Base-by-base conservation (phyloP, 2,329 filamentous ascomycete species). In the Berkeleyomyces rouxiae region DNA sequence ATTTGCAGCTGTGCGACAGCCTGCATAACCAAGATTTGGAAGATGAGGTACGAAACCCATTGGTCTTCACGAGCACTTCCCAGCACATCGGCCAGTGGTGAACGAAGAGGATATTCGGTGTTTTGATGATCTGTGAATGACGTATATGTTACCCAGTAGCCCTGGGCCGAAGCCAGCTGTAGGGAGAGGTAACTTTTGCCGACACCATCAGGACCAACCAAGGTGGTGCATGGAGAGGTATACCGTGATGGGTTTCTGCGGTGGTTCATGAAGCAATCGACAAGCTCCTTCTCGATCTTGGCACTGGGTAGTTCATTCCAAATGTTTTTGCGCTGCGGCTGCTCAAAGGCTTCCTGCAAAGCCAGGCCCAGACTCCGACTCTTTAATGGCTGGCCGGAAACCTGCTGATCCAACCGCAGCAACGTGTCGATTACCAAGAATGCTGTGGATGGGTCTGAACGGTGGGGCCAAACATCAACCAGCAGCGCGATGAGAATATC, bases 11-110 rank as follows among this genome's bases (percentile, higher is more conserved):
- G 42, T 16, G 10, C 2, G 3, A 59, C 46, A n/a, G 58, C 61
- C 9, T 59, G 44, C 31, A 53, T 58, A 33, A 55, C 44, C 5
- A 64, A 55, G 3, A 62, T 53, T 36, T 64, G 63, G 36, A 64
- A 64, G 37, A 64, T 57, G 7, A 64, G 31, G 57, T 39, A 64
- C 3, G 63, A 33, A 40, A 58, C 59, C 63, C 63, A 64, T 51
- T 59, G n/a, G 13, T 64, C 63, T 40, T 64, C 63, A 31, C 59
- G 55, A 13, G 63, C 60, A 42, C 49, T 62, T 4, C 33, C 36
- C 39, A 64, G 31, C 46, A 64, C 33, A 39, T 64, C 63, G 7
- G 63, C 60, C 4, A 64, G 59, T 5, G 60, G 57, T 33, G 63
- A 59, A 10, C 63, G 60, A n/a, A 46, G 39, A 11, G 63, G 63